Evolutionary conservation across 768 basidiomycete species (phyloP).

Genomic region (Russula brevipes): DNA sequence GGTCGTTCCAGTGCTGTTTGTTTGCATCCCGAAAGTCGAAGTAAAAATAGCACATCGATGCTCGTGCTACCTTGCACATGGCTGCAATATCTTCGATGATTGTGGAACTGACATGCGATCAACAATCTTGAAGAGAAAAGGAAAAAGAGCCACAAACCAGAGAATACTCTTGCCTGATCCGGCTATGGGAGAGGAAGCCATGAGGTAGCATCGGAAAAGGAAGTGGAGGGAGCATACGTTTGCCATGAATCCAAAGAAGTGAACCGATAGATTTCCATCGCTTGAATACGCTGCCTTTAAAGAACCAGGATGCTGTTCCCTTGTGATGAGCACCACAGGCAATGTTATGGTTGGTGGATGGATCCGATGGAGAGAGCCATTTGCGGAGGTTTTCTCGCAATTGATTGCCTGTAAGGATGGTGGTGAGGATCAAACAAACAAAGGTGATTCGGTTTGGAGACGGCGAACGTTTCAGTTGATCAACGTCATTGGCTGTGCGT

Average conservation of each 20-base stretch:
- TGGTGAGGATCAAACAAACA: too few relatives aligned
- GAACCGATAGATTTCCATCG: neutral
- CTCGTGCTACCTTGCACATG: neutral
- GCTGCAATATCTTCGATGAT: neutral
- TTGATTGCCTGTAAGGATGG: neutral
- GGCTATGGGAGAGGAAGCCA: neutral
- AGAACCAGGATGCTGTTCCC: neutral
- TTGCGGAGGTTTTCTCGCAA: neutral
- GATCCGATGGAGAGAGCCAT: constrained; percentile 14
- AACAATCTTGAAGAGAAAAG: neutral
- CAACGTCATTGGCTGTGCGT: neutral
- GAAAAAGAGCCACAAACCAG: neutral
- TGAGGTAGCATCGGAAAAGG: neutral
- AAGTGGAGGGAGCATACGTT: neutral
- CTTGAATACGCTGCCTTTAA: neutral
- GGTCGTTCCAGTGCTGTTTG: neutral
- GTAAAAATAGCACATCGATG: constrained; percentile 1
- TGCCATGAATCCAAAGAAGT: constrained; percentile 9
- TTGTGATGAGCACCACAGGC: neutral
- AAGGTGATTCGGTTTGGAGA: neutral
- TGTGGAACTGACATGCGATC: neutral
- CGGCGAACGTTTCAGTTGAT: neutral
- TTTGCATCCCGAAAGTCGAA: neutral
- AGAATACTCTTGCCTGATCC: constrained; percentile 11
- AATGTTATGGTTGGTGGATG: constrained; percentile 1